These are phyloP conservation scores for Pharnaceum exiguum DNA, from an alignment of 148 eudicot genomes.

Conservation along the genomic window DNA sequence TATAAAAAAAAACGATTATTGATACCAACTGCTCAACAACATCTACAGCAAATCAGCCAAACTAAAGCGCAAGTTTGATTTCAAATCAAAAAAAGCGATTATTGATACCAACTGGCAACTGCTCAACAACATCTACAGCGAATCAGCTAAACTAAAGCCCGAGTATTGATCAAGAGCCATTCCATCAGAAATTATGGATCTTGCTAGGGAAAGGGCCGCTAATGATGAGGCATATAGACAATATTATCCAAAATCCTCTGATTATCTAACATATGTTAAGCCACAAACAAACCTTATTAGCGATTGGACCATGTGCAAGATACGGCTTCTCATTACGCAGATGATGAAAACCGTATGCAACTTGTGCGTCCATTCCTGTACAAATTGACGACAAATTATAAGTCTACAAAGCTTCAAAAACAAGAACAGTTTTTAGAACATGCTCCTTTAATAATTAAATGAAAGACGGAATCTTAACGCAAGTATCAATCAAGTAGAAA, in stretches of 20 bases:
- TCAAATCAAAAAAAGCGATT: too few species aligned
- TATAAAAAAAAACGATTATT: background rate
- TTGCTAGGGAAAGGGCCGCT: too few species aligned
- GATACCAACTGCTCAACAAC: too few species aligned
- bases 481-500: background rate
- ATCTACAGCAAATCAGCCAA: background rate
- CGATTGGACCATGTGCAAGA: conserved; percentile 85
- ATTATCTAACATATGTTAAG: too few species aligned
- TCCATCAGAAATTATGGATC: too few species aligned
- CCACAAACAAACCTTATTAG: conserved; percentile 89
- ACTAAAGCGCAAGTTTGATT: too few species aligned
- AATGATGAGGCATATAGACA: too few species aligned
- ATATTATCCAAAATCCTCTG: too few species aligned
- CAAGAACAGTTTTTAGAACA: background rate
- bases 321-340: conserved; percentile 88
- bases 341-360: conserved; percentile 85
- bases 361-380: conserved; percentile 95
- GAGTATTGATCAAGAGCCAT: too few species aligned
- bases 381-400: background rate
- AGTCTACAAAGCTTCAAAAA: background rate
- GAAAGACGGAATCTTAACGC: background rate
- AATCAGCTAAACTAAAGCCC: too few species aligned
- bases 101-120: too few species aligned
- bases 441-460: background rate
- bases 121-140: too few species aligned